Conservation (phyloP, 2,329 filamentous ascomycete genomes). For the Albifimbria verrucaria region DNA sequence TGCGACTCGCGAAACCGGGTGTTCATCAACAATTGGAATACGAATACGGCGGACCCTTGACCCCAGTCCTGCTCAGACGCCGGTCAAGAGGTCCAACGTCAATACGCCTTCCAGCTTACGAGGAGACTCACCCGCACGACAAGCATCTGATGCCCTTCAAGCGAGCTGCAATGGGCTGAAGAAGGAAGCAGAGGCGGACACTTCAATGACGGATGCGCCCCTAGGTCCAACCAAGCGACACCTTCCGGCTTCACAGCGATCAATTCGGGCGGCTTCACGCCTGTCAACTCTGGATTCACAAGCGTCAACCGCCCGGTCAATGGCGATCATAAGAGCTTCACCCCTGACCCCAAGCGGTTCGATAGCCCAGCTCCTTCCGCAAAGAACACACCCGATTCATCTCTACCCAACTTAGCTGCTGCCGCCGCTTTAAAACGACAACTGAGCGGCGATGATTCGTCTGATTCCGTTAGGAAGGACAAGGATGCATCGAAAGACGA, state of each 20-base stretch:
- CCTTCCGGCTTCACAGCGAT: slow-evolving; percentile 42
- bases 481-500: slow-evolving; percentile 52
- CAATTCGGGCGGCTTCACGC: slow-evolving; percentile 58
- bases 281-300: slow-evolving; percentile 69
- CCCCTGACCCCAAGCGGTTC: slow-evolving; percentile 56
- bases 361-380: slow-evolving; percentile 61
- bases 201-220: slow-evolving; percentile 43
- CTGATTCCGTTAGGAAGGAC: slow-evolving; percentile 47
- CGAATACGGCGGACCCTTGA: slow-evolving; percentile 89
- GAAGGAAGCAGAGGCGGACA: slow-evolving; percentile 45
- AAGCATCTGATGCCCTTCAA: slow-evolving; percentile 52
- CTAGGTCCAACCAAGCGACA: slow-evolving; percentile 28
- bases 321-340: slow-evolving; percentile 52
- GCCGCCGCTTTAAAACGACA: slow-evolving; percentile 74
- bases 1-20: slow-evolving; percentile 84
- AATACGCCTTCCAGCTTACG: slow-evolving; percentile 57
- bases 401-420: slow-evolving; percentile 50
- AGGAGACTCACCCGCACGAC: slow-evolving; percentile 64
- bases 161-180: slow-evolving; percentile 43
- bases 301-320: slow-evolving; percentile 57
- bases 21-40: slow-evolving; percentile 95
- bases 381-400: slow-evolving; percentile 63
- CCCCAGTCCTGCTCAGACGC: slow-evolving; percentile 69
- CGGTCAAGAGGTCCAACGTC: slow-evolving; percentile 63
- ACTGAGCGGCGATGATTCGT: slow-evolving; percentile 55